phyloP scores from a whole-genome alignment of 2,329 filamentous ascomycete genomes.

The Myriosclerotinia duriaeana region DNA sequence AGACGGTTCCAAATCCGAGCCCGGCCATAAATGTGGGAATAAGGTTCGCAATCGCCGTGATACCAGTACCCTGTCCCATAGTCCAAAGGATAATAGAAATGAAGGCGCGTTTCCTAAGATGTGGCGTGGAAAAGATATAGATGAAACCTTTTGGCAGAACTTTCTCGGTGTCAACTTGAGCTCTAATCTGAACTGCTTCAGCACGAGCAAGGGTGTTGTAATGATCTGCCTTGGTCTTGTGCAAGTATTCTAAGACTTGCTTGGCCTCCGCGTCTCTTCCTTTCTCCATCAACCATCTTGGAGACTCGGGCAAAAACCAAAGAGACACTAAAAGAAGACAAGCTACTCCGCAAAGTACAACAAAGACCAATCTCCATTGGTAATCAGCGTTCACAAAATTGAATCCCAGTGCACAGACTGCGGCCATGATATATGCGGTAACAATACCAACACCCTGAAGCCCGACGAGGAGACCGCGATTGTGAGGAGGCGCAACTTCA shows the following conservation, averaged over 20 bases:
- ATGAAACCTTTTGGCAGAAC: slow-evolving; percentile 19
- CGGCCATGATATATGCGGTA: slow-evolving; percentile 36
- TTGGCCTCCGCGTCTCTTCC: slow-evolving; percentile 26
- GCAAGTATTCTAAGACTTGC: slow-evolving; percentile 28
- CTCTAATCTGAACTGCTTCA: slow-evolving; percentile 12
- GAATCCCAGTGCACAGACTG: slow-evolving; percentile 11
- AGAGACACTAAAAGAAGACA: slow-evolving; percentile 42
- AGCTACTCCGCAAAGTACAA: slow-evolving; percentile 11
- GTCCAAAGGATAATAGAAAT: slow-evolving; percentile 16
- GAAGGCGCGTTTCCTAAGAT: slow-evolving; percentile 16
- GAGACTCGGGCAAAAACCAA: slow-evolving; percentile 67
- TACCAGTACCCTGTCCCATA: slow-evolving; percentile 17
- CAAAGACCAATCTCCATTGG: slow-evolving; percentile 18
- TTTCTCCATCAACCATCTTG: slow-evolving; percentile 45
- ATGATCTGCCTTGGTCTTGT: slow-evolving; percentile 11
- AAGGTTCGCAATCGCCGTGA: slow-evolving; percentile 16
- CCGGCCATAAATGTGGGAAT: slow-evolving; percentile 17
- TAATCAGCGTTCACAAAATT: slow-evolving; percentile 11
- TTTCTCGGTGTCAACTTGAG: slow-evolving; percentile 11
- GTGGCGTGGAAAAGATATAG: slow-evolving; percentile 16
- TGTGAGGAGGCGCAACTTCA: slow-evolving; percentile 37
- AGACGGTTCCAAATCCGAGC: slow-evolving; percentile 15
- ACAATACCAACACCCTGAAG: slow-evolving; percentile 41
- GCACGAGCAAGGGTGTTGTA: slow-evolving; percentile 12
- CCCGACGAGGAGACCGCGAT: slow-evolving; percentile 38